These are phyloP conservation scores for Zea mays DNA, from an alignment of 176 grass and related monocot species.

Conservation along the genomic window DNA sequence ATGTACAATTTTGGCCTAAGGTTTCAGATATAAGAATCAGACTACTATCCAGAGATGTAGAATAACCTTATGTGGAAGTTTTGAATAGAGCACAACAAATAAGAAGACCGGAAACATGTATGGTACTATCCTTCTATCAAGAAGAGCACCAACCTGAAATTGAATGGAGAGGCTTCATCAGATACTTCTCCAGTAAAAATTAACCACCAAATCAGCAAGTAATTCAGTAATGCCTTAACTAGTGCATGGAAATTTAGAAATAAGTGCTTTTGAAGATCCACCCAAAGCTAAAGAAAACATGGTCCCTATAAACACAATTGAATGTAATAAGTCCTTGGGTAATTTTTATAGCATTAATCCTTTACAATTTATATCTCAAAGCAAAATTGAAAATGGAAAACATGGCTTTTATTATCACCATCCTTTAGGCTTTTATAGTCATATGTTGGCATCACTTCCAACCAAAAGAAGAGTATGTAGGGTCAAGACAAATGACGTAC, in stretches of 20 bases:
- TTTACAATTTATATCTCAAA: background rate
- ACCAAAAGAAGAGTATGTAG: background rate
- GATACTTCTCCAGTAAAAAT: conserved; percentile 16
- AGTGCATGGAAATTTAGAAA: background rate
- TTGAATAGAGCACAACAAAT: conserved; percentile 96
- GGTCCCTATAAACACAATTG: background rate
- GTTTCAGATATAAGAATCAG: conserved; percentile 19
- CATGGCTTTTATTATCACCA: background rate
- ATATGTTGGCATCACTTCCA: background rate
- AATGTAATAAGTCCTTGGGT: background rate
- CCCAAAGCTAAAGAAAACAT: background rate
- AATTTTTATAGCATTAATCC: background rate
- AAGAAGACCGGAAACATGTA: conserved; percentile 80
- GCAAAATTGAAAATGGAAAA: background rate
- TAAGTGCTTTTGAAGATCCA: background rate
- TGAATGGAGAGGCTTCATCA: conserved; percentile 32
- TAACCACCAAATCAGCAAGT: conserved; percentile 11
- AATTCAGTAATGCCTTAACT: conserved; percentile 7
- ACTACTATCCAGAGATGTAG: conserved; percentile 19
- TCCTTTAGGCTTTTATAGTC: background rate
- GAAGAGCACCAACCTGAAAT: conserved; percentile 68
- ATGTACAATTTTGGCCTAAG: background rate
- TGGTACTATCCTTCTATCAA: conserved; percentile 81
- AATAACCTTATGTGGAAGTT: conserved; percentile 93
- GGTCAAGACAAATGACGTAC: background rate